Percentiles rank a stretch among this genome's conserved stretches.
Evolutionary conservation across 2,329 filamentous ascomycete genomes (phyloP).

Genomic region (Furcasterigmium furcatum): DNA sequence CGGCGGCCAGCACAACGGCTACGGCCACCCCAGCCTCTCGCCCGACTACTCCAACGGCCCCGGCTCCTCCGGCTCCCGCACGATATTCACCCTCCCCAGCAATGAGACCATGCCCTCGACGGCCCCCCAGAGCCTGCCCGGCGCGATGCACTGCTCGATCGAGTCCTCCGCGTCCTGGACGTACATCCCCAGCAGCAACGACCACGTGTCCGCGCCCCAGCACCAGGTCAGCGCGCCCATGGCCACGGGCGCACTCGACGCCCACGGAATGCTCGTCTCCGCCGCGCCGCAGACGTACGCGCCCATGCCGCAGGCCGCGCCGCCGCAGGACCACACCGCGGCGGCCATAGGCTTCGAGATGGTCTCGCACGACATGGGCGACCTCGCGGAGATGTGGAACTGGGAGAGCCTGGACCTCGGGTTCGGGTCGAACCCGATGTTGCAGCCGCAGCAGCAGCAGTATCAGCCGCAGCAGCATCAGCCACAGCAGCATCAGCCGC

Average conservation of each 20-base stretch:
- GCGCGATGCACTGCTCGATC: not conserved
- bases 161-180: not conserved
- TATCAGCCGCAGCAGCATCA: conserved; percentile 9
- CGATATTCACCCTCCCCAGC: not conserved
- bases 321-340: conserved; percentile 3
- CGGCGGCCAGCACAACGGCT: not conserved
- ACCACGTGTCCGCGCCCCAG: not conserved
- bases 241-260: not conserved
- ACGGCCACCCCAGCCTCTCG: not conserved
- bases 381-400: conserved; percentile 27
- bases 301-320: not conserved
- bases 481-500: conserved; percentile 15
- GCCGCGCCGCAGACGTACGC: not conserved
- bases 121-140: not conserved
- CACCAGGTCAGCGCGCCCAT: not conserved
- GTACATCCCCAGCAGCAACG: not conserved
- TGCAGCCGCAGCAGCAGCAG: conserved; percentile 3
- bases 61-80: not conserved
- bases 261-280: not conserved
- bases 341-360: conserved; percentile 16
- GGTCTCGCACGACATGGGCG: conserved; percentile 27
- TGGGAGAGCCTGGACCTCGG: conserved; percentile 27
- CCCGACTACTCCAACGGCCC: not conserved
- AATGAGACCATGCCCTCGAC: not conserved
- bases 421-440: conserved; percentile 12